Evolutionary conservation across 352 stramenopile genomes (phyloP).

Genomic region (Globisporangium uncinulatum): DNA sequence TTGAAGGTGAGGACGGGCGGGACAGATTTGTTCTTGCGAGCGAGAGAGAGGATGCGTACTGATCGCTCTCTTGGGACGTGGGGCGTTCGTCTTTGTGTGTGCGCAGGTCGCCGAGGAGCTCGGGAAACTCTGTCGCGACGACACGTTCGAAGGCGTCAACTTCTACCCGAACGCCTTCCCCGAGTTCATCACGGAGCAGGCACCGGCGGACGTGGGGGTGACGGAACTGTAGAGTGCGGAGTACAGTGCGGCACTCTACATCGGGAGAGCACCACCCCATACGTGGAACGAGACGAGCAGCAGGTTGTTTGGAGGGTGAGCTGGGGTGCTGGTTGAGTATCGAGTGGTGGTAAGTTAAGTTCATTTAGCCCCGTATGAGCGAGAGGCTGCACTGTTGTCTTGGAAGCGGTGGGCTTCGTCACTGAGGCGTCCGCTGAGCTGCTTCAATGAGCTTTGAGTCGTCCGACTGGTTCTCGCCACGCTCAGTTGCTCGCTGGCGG

Average conservation of each 20-base stretch:
- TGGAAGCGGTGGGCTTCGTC: neutral
- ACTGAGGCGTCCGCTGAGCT: neutral
- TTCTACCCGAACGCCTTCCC: slow-evolving; percentile 95
- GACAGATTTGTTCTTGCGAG: too few relatives aligned
- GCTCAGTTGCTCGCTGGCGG: slow-evolving; percentile 19
- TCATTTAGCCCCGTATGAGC: neutral
- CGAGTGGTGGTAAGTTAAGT: slow-evolving; percentile 11
- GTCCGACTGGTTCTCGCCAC: slow-evolving; percentile 16
- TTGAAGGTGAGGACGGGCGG: slow-evolving; percentile 55
- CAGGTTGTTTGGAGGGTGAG: too few relatives aligned
- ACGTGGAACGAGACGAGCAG: neutral
- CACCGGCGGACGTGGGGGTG: neutral
- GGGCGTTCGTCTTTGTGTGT: neutral
- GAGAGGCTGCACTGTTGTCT: neutral
- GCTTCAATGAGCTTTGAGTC: slow-evolving; percentile 2
- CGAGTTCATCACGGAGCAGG: slow-evolving; percentile 23
- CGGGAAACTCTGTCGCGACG: slow-evolving; percentile 93
- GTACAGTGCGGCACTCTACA: neutral
- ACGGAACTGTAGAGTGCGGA: slow-evolving; percentile 9
- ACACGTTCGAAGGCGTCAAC: slow-evolving; percentile 92
- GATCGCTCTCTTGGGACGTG: neutral
- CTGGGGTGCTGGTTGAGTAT: too few relatives aligned
- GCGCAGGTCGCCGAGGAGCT: slow-evolving; percentile 88
- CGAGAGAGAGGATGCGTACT: neutral
- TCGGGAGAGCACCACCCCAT: too few relatives aligned